A percentile compares a stretch with the other conserved stretches of the same genome.
phyloP scores from a whole-genome alignment of 495 filamentous ascomycete species.

The Elasticomyces elasticus region DNA sequence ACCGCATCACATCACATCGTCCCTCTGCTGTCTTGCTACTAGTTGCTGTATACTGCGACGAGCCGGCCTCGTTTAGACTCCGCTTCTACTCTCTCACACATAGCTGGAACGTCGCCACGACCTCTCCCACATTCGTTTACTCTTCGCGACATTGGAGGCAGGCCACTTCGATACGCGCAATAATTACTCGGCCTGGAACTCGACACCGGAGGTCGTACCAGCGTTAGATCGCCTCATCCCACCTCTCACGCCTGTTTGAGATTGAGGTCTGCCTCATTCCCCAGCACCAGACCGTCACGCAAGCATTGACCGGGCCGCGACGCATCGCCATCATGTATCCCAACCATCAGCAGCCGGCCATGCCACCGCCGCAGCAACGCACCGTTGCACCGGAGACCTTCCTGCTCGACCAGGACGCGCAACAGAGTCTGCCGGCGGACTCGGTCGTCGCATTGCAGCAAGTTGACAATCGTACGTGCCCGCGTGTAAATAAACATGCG shows the following conservation, averaged over 20 bases:
- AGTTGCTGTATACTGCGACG: too few species aligned
- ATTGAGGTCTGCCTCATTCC: slow-evolving; percentile 16
- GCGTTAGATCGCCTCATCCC: not conserved
- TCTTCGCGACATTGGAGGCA: not conserved
- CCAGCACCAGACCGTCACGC: slow-evolving; percentile 3
- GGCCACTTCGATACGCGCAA: not conserved
- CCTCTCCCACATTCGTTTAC: not conserved
- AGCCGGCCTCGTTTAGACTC: too few species aligned
- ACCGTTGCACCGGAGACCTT: slow-evolving; percentile 82
- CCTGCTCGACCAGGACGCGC: slow-evolving; percentile 91
- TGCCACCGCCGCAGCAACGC: slow-evolving; percentile 55
- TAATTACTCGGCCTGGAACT: not conserved
- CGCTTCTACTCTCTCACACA: not conserved
- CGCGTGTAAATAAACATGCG: slow-evolving; percentile 1
- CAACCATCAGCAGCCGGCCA: slow-evolving; percentile 29
- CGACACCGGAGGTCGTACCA: slow-evolving; percentile 6
- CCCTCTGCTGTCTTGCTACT: too few species aligned
- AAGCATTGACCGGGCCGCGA: slow-evolving; percentile 18
- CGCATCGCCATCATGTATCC: slow-evolving; percentile 28
- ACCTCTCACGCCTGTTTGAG: slow-evolving; percentile 4
- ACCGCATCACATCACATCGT: too few species aligned
- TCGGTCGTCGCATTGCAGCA: slow-evolving; percentile 95
- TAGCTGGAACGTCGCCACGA: not conserved
- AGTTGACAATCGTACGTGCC: slow-evolving; percentile 85
- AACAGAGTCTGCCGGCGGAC: slow-evolving; percentile 91